Base-by-base conservation (phyloP, 2,329 filamentous ascomycete genomes). In the Aureobasidium sp. region DNA sequence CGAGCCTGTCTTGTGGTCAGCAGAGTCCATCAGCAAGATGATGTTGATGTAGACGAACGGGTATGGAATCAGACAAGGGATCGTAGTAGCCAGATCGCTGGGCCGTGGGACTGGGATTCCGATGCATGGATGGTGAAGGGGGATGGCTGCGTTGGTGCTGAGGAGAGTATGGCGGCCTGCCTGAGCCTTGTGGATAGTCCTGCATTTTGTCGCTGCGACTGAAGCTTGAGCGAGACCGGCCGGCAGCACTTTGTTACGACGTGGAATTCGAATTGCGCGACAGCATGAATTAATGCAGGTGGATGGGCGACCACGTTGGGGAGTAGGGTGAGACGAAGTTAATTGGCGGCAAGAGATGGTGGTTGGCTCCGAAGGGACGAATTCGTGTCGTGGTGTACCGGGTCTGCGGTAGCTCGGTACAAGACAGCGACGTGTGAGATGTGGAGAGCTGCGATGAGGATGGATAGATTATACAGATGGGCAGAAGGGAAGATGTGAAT, bases 71-170 rank as follows among this genome's bases (percentile, higher is more conserved):
- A 62, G 74, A 75, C 45, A 76, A 77, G 8, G 78, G 78, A 68
- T 80, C 78, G 72, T 80, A 80, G 72, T 79, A 80, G 68, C 74
- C 74, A 60, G 76, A 74, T 75, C 60, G 65, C 73, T 64, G 68
- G 39, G 52, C 22, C 22, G 59, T 49, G 19, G 68, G 66, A 47
- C 67, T 66, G 72, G 73, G 68, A 62, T 52, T 67, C 64, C 73
- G 73, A 65, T 73, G 68, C 60, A 73, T 64, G 31, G 65, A 69
- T 15, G 75, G 73, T 44, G 74, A 73, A 47, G 70, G 62, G 42
- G 76, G 76, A 58, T 73, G 70, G 62, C 67, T 71, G 63, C 65
- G 67, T 64, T 70, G 68, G 31, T 62, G 47, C 40, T 68, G 66
- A 31, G 62, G 67, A 62, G 69, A 70, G 56, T 68, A 68, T 47